phyloP scores from a whole-genome alignment of 495 filamentous ascomycete genomes.

The Elasticomyces elasticus region DNA sequence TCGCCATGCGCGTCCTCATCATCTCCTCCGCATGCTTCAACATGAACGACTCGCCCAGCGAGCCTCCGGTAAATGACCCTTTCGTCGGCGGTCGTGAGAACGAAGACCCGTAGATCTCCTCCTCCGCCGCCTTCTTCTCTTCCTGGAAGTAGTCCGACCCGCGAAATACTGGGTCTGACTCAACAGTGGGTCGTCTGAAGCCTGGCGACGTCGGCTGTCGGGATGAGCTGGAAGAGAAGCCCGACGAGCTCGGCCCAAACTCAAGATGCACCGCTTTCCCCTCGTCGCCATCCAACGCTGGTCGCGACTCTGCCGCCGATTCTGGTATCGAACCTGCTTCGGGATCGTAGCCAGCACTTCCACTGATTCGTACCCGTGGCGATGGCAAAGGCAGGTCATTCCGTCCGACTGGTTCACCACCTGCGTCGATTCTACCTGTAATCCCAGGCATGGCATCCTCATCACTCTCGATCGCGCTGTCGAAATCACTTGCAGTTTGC shows the following conservation, averaged over 20 bases:
- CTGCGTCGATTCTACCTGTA: neutral
- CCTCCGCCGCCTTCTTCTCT: neutral
- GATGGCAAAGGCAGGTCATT: neutral
- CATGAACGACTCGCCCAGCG: constrained; percentile 20
- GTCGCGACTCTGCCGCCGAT: neutral
- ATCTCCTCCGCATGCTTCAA: constrained; percentile 11
- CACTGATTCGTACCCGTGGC: neutral
- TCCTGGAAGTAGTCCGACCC: constrained; percentile 6
- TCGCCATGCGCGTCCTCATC: constrained; percentile 4
- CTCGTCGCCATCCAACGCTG: neutral
- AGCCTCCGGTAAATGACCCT: constrained; percentile 8
- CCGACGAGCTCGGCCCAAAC: neutral
- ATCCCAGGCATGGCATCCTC: neutral
- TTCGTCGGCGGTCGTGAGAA: constrained; percentile 1
- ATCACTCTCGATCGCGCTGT: constrained; percentile 4
- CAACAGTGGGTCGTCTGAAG: constrained; percentile 14
- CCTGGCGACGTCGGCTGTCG: constrained; percentile 14
- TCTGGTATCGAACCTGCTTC: constrained; percentile 5
- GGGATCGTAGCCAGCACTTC: neutral
- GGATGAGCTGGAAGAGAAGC: constrained; percentile 1
- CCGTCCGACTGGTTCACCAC: neutral
- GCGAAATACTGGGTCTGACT: constrained; percentile 7
- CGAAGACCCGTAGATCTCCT: constrained; percentile 12
- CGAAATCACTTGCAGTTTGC: constrained; percentile 1
- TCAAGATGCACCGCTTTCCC: constrained; percentile 2